Conservation (phyloP, 768 basidiomycete genomes). For the Wakefieldia striispora region DNA sequence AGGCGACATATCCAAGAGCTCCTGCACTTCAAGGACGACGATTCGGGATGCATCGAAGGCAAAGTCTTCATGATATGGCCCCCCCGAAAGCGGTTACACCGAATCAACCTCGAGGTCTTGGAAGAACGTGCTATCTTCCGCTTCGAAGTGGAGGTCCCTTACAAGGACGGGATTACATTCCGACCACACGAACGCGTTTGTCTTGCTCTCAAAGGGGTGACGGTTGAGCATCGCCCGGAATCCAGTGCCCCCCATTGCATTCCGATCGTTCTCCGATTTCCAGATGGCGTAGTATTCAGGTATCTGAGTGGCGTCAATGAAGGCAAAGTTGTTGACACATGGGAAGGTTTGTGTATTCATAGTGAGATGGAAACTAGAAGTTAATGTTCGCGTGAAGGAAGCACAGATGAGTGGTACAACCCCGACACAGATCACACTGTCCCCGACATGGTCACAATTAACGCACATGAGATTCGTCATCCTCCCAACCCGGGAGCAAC, state of each 20-base stretch:
- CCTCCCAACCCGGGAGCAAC: not conserved
- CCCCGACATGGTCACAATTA: constrained; percentile 8
- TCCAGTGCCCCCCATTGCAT: constrained; percentile 32
- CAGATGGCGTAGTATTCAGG: constrained; percentile 42
- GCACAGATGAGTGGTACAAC: constrained; percentile 27
- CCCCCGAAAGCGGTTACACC: constrained; percentile 24
- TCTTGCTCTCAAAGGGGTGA: constrained; percentile 48
- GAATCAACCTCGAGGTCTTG: constrained; percentile 30
- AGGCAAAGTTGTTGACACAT: constrained; percentile 39
- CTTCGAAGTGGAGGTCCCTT: constrained; percentile 41
- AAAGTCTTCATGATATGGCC: constrained; percentile 48
- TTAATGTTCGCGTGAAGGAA: constrained; percentile 8
- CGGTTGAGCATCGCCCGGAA: constrained; percentile 29
- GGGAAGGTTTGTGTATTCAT: constrained; percentile 33
- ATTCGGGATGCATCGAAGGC: constrained; percentile 40
- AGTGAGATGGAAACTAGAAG: not conserved
- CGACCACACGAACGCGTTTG: constrained; percentile 41
- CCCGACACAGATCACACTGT: constrained; percentile 12
- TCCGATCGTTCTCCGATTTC: constrained; percentile 43
- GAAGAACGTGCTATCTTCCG: constrained; percentile 19
- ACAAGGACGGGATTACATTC: constrained; percentile 36
- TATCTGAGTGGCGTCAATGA: constrained; percentile 31
- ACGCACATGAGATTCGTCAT: constrained; percentile 2
- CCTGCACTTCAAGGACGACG: constrained; percentile 27
- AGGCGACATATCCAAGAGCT: constrained; percentile 35